Base-by-base conservation (phyloP, 2,329 filamentous ascomycete genomes). In the Boeremia lycopersici region DNA sequence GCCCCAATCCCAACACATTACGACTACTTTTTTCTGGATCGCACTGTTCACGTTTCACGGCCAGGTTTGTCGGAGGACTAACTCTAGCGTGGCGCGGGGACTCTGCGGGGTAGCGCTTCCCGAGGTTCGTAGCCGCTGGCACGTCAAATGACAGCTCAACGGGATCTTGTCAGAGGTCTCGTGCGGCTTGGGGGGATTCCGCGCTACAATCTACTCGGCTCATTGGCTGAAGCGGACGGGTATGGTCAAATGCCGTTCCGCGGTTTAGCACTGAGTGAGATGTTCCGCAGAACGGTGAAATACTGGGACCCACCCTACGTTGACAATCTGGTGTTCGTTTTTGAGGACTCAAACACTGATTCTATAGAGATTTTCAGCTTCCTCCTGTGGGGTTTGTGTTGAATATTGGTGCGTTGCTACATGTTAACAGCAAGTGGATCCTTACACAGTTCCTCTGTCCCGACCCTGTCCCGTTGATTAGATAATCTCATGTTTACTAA, bases 81-180 rank as follows among this genome's bases (percentile, higher is more conserved):
- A 4, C 15, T 4, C 25, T 41, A 29, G 39, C 26, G 12, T 17
- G 10, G 28, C 40, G 50, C 33, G 50, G 45, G 50, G 45, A 13
- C 11, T 13, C 29, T 54, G 51, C 44, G 51, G 51, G 51, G 51
- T 48, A 48, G 34, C 38, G 6, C 39, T 29, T 29, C 38, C 40
- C 45, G 45, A 48, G 45, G 45, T 39, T 41, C 17, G 23, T 9
- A 39, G 12, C 7, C 28, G 19, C 26, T 44, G 38, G 12, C 11
- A 33, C 31, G 6, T 2, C 11, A 17, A 34, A 9, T 17, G 33
- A 34, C 33, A 34, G 33, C 33, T 34, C n/a, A 15, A 34, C 4
- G n/a, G 13, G 9, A 34, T 9, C 17, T 11, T 34, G 12, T 17
- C 17, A 41, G 9, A 7, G 26, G 4, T 17, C 7, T 4, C 25